These are phyloP conservation scores for Colletotrichum echinochloae DNA, from an alignment of 2,329 filamentous ascomycete species.

Conservation along the genomic window DNA sequence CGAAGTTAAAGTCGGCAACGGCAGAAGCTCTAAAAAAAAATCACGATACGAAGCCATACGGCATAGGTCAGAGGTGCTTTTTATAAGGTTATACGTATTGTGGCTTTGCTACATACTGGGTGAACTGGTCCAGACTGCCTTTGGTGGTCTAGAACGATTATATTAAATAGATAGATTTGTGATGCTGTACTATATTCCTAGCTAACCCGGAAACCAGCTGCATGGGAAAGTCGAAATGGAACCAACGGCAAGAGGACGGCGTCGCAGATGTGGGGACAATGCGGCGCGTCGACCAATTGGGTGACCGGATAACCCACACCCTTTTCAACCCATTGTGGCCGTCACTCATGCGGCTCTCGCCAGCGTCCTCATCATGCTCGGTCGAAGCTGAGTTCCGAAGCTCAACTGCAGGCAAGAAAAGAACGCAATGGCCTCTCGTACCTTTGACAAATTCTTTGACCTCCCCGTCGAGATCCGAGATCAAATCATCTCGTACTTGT, in stretches of 20 bases:
- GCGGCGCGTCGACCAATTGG: constrained; percentile 2
- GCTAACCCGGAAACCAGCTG: too few species aligned
- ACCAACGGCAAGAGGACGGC: constrained; percentile 19
- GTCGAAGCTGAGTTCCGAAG: background rate
- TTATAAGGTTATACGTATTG: too few species aligned
- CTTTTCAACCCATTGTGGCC: background rate
- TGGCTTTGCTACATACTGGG: too few species aligned
- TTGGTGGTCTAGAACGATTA: too few species aligned
- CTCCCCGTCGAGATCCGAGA: constrained; percentile 47
- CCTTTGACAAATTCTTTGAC: constrained; percentile 46
- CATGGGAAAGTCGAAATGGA: constrained; percentile 26
- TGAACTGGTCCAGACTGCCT: too few species aligned
- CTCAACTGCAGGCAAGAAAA: background rate
- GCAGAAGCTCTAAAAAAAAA: too few species aligned
- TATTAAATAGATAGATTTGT: too few species aligned
- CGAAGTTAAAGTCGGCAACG: too few species aligned
- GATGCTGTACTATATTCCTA: too few species aligned
- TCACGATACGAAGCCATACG: too few species aligned
- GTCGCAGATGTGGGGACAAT: constrained; percentile 24
- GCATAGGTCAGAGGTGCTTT: too few species aligned
- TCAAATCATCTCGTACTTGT: constrained; percentile 45
- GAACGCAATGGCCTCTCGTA: constrained; percentile 12
- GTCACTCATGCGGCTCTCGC: constrained; percentile 13
- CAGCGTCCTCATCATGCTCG: background rate
- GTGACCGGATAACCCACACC: constrained; percentile 7